Base-by-base conservation (phyloP, 352 stramenopile genomes). In the Peronosclerospora sorghi region DNA sequence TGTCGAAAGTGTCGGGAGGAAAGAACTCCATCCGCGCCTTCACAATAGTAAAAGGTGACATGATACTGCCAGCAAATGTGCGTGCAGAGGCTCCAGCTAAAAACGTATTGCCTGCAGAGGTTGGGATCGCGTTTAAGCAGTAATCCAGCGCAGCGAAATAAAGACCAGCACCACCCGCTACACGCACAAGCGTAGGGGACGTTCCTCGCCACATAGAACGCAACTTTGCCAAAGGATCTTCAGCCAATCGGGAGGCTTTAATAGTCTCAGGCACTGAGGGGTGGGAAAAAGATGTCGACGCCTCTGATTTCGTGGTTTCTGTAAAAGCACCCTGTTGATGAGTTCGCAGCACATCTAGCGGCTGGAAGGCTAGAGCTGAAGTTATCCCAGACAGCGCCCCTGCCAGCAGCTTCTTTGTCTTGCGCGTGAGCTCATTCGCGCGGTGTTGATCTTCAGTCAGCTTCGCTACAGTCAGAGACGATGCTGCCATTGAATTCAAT, bases 1-100 rank as follows among this genome's bases (percentile, higher is more conserved):
- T 76, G 10, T 53, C 51, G 42, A 83, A 83, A 10, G 72, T 70
- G 26, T 73, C 68, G 2, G 76, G 56, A 7, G 73, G 59, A 24
- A 84, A 56, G 59, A 77, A 91, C 60, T 94, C 82, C 75, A 94
- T 88, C 21, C 80, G 62, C 13, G 80, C 74, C 59, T 94, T 94
- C 32, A 94, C 67, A 49, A 94, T 79, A 30, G 82, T 94, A 27
- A 94, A 65, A 6, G 82, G 82, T 4, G 78, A 89, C 62, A 90
- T 81, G 29, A 94, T 49, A 34, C 68, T 58, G 13, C 75, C 75
- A 1, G 78, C 79, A 43, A 94, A 90, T 12, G 79, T 86, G n/a
- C 82, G 75, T n/a, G 82, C 76, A 29, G 87, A 83, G 3, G 76
- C 76, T 26, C 82, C 82, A 12, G 78, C 74, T 24, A 86, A 56